phyloP scores from a whole-genome alignment of 805 yeast genomes.

The Debaryomyces maramus region DNA sequence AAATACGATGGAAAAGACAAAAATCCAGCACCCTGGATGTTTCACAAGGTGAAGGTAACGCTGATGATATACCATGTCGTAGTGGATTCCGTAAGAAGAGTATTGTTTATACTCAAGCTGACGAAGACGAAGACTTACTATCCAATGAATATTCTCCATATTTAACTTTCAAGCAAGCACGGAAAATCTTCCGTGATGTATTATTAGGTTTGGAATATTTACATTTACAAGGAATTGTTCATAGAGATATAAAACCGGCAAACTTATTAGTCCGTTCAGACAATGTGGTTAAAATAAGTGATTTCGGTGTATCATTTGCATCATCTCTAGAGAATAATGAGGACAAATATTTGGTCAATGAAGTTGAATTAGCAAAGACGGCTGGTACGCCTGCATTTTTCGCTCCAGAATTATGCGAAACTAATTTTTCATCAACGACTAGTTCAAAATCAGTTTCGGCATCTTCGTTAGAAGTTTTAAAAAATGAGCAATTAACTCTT shows the following conservation, averaged over 20 bases:
- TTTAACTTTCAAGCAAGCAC: slow-evolving; percentile 63
- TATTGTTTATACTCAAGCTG: slow-evolving; percentile 11
- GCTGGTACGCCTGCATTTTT: slow-evolving; percentile 98
- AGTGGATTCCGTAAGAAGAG: slow-evolving; percentile 19
- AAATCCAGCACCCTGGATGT: slow-evolving; percentile 3
- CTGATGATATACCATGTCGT: slow-evolving; percentile 44
- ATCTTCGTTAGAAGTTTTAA: slow-evolving; percentile 22
- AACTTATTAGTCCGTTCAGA: slow-evolving; percentile 72
- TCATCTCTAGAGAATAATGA: slow-evolving; percentile 43
- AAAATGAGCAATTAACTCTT: slow-evolving; percentile 18
- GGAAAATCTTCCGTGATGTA: slow-evolving; percentile 78
- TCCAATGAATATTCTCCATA: slow-evolving; percentile 50
- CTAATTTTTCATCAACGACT: slow-evolving; percentile 38
- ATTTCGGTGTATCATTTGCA: slow-evolving; percentile 92
- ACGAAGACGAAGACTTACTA: slow-evolving; percentile 21
- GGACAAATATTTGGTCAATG: slow-evolving; percentile 46
- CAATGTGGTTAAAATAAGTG: slow-evolving; percentile 85
- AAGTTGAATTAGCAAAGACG: slow-evolving; percentile 86
- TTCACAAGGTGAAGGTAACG: slow-evolving; percentile 1
- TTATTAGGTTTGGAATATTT: slow-evolving; percentile 85
- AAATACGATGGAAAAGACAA: slow-evolving; percentile 69
- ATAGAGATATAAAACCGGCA: slow-evolving; percentile 95
- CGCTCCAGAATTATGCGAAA: slow-evolving; percentile 87
- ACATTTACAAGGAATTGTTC: slow-evolving; percentile 88
- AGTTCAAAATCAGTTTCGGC: slow-evolving; percentile 15